These are phyloP conservation scores for Alternaria consortialis DNA, from an alignment of 2,329 filamentous ascomycete genomes.

Conservation along the genomic window DNA sequence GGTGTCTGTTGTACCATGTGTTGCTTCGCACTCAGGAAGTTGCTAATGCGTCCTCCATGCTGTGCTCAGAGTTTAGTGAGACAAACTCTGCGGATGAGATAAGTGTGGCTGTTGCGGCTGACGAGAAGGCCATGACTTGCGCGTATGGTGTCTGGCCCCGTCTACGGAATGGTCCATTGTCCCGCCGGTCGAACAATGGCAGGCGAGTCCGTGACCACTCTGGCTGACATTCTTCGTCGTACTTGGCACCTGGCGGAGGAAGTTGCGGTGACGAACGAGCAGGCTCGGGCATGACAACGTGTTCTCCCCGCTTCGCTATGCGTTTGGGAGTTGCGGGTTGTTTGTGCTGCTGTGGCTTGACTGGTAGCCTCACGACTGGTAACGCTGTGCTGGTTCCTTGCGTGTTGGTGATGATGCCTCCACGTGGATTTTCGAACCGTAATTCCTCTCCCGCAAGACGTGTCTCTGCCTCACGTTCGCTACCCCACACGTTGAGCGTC, in stretches of 20 bases:
- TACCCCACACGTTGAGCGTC: neutral
- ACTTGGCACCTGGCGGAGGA: neutral
- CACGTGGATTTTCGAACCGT: neutral
- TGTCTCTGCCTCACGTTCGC: neutral
- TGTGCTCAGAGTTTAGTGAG: neutral
- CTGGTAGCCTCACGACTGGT: neutral
- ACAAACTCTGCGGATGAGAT: neutral
- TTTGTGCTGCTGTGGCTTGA: neutral
- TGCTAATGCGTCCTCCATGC: neutral
- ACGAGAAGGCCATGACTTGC: neutral
- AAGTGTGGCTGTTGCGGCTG: too few species aligned
- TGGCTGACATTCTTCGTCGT: constrained; percentile 6
- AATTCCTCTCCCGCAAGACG: neutral
- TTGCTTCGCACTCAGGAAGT: neutral
- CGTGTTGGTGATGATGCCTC: neutral
- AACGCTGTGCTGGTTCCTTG: neutral
- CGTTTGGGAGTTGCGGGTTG: neutral
- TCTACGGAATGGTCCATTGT: constrained; percentile 7
- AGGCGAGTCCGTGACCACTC: constrained; percentile 9
- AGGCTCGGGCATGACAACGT: neutral
- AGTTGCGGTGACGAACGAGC: neutral
- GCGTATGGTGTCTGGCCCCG: constrained; percentile 2
- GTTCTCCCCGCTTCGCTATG: neutral
- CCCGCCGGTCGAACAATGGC: neutral
- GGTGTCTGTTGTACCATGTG: neutral